Evolutionary conservation across 1,284 basidiomycete genomes (phyloP).

Genomic region (Moesziomyces antarcticus): DNA sequence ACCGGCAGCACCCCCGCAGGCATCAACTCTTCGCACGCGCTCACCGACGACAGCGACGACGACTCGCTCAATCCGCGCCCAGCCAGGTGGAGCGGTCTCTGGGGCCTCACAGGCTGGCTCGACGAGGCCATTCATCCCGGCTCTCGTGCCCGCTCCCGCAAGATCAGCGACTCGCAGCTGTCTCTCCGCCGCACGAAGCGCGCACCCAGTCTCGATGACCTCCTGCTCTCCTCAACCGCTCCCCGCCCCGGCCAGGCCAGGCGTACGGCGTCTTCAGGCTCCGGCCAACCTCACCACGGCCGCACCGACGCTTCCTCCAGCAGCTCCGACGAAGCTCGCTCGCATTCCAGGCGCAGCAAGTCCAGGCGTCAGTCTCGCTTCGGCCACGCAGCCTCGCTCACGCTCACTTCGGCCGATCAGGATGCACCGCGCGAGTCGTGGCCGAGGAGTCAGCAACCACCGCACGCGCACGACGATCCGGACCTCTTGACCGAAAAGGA

Average conservation of each 20-base stretch:
- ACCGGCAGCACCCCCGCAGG: conserved; percentile 41
- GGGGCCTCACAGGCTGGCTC: conserved; percentile 45
- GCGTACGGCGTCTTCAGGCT: conserved; percentile 21
- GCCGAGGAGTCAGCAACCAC: background rate
- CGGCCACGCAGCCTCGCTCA: conserved; percentile 10
- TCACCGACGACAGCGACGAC: conserved; percentile 33
- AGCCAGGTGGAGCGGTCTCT: conserved; percentile 39
- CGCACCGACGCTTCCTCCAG: conserved; percentile 6
- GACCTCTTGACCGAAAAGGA: conserved; percentile 49
- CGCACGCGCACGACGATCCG: conserved; percentile 25
- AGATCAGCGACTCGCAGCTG: conserved; percentile 28
- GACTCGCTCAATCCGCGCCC: conserved; percentile 12
- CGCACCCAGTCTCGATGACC: conserved; percentile 37
- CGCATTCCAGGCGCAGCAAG: conserved; percentile 4
- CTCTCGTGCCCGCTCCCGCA: conserved; percentile 17
- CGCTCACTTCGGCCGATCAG: conserved; percentile 8
- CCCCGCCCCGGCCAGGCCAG: conserved; percentile 12
- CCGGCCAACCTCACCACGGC: background rate
- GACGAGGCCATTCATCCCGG: conserved; percentile 45
- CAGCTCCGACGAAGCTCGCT: conserved; percentile 26
- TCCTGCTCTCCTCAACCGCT: conserved; percentile 27
- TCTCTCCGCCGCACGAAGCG: conserved; percentile 17
- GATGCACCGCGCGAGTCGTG: conserved; percentile 1
- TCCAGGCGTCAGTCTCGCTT: conserved; percentile 26
- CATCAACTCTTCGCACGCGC: conserved; percentile 12